These are phyloP conservation scores for Gryganskiella cystojenkinii DNA, from an alignment of 192 early-diverging fungal species.

Conservation along the genomic window DNA sequence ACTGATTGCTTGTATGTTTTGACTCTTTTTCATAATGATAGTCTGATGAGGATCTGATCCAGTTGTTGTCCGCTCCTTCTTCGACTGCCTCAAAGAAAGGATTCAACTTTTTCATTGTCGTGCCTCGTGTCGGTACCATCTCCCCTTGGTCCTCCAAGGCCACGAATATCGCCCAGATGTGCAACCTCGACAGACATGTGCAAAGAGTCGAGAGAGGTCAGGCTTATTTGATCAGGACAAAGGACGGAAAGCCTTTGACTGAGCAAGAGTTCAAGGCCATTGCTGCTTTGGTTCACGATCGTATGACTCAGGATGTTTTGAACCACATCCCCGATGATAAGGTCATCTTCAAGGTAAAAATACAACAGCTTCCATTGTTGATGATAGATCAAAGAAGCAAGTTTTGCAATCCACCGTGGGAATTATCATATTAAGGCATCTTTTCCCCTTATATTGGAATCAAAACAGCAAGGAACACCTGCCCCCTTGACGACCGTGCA, in stretches of 20 bases:
- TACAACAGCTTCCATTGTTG: too few species aligned
- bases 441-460: background rate
- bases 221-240: slow-evolving; percentile 73
- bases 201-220: slow-evolving; percentile 91
- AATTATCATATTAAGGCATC: too few species aligned
- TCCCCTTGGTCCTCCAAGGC: slow-evolving; percentile 99
- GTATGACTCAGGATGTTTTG: slow-evolving; percentile 93
- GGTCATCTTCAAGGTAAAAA: slow-evolving; percentile 74
- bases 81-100: slow-evolving; percentile 11
- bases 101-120: slow-evolving; percentile 72
- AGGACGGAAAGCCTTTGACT: slow-evolving; percentile 38
- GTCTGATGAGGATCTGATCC: slow-evolving; percentile 39
- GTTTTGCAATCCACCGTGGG: slow-evolving; percentile 3
- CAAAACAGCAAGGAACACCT: slow-evolving; percentile 63
- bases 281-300: slow-evolving; percentile 78
- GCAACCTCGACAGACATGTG: slow-evolving; percentile 80
- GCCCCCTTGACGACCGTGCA: slow-evolving; percentile 66
- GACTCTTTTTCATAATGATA: background rate
- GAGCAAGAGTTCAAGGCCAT: slow-evolving; percentile 61
- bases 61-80: slow-evolving; percentile 13
- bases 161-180: slow-evolving; percentile 95
- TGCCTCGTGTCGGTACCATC: slow-evolving; percentile 96
- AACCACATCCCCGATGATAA: slow-evolving; percentile 70
- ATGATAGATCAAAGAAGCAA: too few species aligned
- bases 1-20: background rate